Conservation (phyloP, 2,329 filamentous ascomycete genomes). For the Penicillium nordicum region DNA sequence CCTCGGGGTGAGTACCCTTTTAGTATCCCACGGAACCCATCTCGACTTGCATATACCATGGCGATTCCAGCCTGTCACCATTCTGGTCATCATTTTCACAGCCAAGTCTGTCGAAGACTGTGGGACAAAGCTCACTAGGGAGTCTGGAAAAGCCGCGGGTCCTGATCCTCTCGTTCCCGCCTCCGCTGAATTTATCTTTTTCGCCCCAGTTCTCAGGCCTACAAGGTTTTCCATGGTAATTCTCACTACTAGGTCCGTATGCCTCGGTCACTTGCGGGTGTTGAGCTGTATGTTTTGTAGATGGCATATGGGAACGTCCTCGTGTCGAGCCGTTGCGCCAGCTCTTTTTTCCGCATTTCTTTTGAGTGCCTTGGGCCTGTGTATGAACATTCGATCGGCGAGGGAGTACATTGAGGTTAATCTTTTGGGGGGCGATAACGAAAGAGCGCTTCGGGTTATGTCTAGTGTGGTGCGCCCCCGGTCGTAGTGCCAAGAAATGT, state of each 20-base stretch:
- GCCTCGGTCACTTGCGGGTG: neutral
- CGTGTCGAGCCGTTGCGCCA: neutral
- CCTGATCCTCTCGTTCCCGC: neutral
- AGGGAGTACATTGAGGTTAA: neutral
- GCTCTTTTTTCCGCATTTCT: neutral
- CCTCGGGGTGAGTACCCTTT: neutral
- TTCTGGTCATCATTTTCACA: neutral
- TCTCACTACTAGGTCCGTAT: neutral
- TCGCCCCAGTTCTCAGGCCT: neutral
- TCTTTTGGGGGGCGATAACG: rapidly evolving
- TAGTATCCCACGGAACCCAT: neutral
- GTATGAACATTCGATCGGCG: neutral
- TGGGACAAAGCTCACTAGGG: neutral
- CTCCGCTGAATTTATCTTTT: neutral
- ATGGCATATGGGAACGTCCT: neutral
- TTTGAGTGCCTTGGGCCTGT: neutral
- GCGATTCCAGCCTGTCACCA: neutral
- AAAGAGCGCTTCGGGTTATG: neutral
- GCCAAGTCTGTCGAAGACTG: neutral
- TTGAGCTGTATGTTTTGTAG: neutral
- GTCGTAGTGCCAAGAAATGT: neutral
- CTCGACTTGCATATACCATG: neutral
- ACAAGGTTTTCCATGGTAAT: neutral
- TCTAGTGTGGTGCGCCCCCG: neutral
- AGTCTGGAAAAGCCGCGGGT: neutral